Percentiles rank a stretch among this genome's conserved stretches.
Conservation (phyloP, 164 flowering plant genomes). For the Akebia trifoliata region DNA sequence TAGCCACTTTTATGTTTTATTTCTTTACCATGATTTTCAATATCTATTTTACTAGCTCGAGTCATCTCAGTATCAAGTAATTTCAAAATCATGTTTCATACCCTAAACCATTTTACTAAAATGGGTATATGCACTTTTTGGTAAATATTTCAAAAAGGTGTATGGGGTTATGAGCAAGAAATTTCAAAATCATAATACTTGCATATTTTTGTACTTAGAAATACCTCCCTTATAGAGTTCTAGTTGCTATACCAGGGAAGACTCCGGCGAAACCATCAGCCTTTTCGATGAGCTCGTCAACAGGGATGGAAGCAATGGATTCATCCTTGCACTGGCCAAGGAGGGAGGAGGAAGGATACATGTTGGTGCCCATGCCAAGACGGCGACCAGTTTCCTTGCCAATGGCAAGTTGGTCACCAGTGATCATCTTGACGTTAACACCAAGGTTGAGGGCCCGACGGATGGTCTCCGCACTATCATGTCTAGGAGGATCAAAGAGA, state of each 20-base stretch:
- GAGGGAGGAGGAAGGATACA: slow-evolving; percentile 89
- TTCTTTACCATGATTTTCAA: no score
- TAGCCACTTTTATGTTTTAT: no score
- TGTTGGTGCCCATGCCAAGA: slow-evolving; percentile 95
- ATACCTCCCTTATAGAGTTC: no score
- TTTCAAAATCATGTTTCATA: no score
- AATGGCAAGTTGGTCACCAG: slow-evolving; percentile 91
- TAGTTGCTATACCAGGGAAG: slow-evolving; percentile 82
- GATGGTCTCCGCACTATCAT: slow-evolving; percentile 93
- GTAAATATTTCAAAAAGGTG: no score
- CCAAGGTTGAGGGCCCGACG: slow-evolving; percentile 84
- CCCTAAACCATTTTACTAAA: no score
- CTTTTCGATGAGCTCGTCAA: slow-evolving; percentile 81
- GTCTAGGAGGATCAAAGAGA: slow-evolving; percentile 89
- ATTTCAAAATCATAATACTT: no score
- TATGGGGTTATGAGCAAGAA: no score
- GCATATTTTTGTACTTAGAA: no score
- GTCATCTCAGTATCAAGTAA: no score
- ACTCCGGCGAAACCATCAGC: slow-evolving; percentile 97
- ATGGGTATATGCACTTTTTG: no score
- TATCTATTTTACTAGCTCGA: no score
- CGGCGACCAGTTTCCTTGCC: slow-evolving; percentile 92
- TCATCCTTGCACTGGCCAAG: slow-evolving; percentile 66
- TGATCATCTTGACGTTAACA: slow-evolving; percentile 91
- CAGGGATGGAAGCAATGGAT: slow-evolving; percentile 53